These are phyloP conservation scores for Testicularia cyperi DNA, from an alignment of 1,284 basidiomycete genomes.

Conservation along the genomic window DNA sequence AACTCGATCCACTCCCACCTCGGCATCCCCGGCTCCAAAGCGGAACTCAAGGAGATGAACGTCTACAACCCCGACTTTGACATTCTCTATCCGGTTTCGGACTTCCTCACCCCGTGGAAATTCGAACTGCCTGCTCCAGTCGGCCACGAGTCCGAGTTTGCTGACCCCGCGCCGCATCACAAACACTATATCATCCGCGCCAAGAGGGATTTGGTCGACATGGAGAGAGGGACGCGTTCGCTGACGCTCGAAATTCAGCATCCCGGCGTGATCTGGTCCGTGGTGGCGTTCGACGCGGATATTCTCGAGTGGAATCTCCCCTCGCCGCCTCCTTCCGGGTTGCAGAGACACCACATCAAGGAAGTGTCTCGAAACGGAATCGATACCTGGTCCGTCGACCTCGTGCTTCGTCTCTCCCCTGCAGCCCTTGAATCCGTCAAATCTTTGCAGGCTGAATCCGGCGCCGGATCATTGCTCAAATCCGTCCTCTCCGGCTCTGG, in stretches of 20 bases:
- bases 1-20: constrained; percentile 69
- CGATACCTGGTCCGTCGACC: constrained; percentile 71
- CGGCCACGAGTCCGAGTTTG: constrained; percentile 18
- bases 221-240: constrained; percentile 69
- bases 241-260: constrained; percentile 76
- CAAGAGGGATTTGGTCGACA: constrained; percentile 68
- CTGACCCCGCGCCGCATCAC: constrained; percentile 16
- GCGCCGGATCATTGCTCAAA: constrained; percentile 5
- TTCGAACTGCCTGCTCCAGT: constrained; percentile 66
- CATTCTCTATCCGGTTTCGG: constrained; percentile 69
- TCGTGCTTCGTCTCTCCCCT: constrained; percentile 67
- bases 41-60: constrained; percentile 55
- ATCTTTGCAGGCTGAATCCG: constrained; percentile 1
- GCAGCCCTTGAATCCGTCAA: constrained; percentile 13
- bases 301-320: constrained; percentile 76
- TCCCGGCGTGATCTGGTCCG: constrained; percentile 84
- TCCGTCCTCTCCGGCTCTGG: background rate
- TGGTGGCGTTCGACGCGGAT: constrained; percentile 88
- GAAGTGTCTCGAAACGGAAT: constrained; percentile 79
- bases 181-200: constrained; percentile 67
- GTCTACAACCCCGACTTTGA: constrained; percentile 56
- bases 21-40: constrained; percentile 61
- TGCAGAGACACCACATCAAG: constrained; percentile 85
- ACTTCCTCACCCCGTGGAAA: constrained; percentile 79
- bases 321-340: constrained; percentile 63